Evolutionary conservation across 139 green algal species (phyloP), one percentile per base, ranked within the genome.

Genomic region (Deuterostichococcus epilithicus): DNA sequence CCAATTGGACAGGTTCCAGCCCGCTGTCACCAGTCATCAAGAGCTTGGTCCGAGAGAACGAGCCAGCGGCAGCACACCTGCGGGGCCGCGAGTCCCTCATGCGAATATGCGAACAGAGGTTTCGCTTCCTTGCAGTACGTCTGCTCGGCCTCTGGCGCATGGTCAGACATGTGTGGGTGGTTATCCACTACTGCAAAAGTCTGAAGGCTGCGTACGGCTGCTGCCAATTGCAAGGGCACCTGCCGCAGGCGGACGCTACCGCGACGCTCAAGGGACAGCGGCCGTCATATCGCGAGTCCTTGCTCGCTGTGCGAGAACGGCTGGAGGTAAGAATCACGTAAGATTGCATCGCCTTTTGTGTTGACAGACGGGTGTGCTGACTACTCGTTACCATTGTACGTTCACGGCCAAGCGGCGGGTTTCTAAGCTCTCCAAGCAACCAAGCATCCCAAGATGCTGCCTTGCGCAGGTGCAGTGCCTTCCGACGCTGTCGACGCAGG

Each of bases 71-170:
- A 2, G 37, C 84, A 23, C 58, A 72, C 25, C 38, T 59, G 33
- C 60, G 87, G 8, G 86, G 87, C 28, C 68, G 90, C 8, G 76
- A 68, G 20, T 37, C 71, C 3, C 70, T 87, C 22, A 84, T 88
- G 59, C 52, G 52, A 5, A 83, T 83, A 72, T 88, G 95, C n/a
- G 91, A 97, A 82, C 35, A 79, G 0, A 82, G 89, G 32, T 91
- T 97, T 72, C 83, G 89, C 10, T 97, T 97, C 76, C 79, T 97
- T 37, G 92, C 92, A 10, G 79, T 83, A 70, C 13, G 58, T 1
- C 0, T 8, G 4, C 4, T n/a, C 20, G 25, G 59, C 25, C 26
- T 67, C 25, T 10, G 4, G 10, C 20, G 25, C 59, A 34, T 8
- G 13, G 59, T 67, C 13, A 67, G 25, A 60, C 18, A 60, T 18